phyloP scores from a whole-genome alignment of 352 stramenopile species.

The Globisporangium paddicum region DNA sequence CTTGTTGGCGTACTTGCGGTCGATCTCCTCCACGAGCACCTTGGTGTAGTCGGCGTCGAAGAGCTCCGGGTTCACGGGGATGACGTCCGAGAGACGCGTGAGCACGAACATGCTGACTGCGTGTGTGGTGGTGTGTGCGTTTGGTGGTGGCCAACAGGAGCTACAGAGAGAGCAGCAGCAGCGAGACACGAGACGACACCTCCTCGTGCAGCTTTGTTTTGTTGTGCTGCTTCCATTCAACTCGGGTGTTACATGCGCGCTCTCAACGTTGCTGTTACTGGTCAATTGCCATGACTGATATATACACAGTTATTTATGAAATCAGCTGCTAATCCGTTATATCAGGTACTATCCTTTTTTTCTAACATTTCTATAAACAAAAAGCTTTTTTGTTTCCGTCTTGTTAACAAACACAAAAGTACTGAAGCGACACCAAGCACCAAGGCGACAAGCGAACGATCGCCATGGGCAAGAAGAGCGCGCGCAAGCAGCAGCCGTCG shows the following conservation, averaged over 20 bases:
- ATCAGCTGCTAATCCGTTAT: too few species aligned
- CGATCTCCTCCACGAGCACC: constrained; percentile 85
- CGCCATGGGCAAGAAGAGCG: background rate
- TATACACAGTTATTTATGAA: too few species aligned
- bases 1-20: constrained; percentile 90
- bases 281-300: too few species aligned
- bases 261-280: too few species aligned
- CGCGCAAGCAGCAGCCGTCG: constrained; percentile 3
- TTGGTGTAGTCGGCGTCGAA: constrained; percentile 83
- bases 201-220: background rate
- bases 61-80: constrained; percentile 73
- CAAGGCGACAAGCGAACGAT: background rate
- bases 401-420: too few species aligned
- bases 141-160: background rate
- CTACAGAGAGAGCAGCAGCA: background rate
- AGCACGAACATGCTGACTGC: constrained; percentile 68
- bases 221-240: background rate
- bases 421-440: background rate
- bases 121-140: background rate
- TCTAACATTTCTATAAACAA: too few species aligned
- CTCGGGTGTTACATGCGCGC: too few species aligned
- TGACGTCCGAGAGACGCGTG: constrained; percentile 82
- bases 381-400: too few species aligned
- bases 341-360: too few species aligned
- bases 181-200: background rate